Evolutionary conservation across 169 alveolate species (phyloP), one percentile per base, ranked within the genome.

Genomic region (Eimeria tenella): DNA sequence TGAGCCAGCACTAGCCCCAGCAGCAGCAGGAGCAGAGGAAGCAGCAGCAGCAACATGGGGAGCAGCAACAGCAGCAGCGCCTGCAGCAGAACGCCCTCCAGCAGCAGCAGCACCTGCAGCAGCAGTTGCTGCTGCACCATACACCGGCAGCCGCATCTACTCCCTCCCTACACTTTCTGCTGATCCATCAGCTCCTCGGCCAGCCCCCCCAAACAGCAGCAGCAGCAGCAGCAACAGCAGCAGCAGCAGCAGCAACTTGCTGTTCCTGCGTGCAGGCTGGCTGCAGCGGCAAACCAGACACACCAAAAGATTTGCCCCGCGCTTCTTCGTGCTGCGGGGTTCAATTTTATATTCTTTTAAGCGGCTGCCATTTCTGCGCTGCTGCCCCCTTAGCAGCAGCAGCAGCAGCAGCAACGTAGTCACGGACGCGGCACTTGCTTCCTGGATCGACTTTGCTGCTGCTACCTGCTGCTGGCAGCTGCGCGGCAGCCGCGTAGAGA

Each of bases 391-490:
- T 25, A 50, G 62, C 87, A 50, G 50, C 87, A 77, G 87, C 70
- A n/a, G 50, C 23, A 63, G 62, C n/a, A 42, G 83, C 49, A 11
- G 83, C 6, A 1, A 9, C 15, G 17, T 68, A 0, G 62, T 71
- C 21, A 87, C 74, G 19, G 93, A 87, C 42, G 49, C 70, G 3
- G 83, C 65, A 8, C 52, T 42, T 4, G 86, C 86, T 19, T n/a
- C 74, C 10, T 56, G 74, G 93, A 19, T 87, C 65, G 93, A 87
- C 74, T 87, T 87, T 60, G 74, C 93, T 11, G 84, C 74, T 56
- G 93, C 93, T 31, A 87, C 93, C 21, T 87, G 93, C 58, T 75
- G 84, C 56, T 87, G 93, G 93, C 84, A 87, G 58, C 70, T 87
- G 55, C 65, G 86, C 52, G 53, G 70, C 53, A 77, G 71, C 23